These are phyloP conservation scores for Colletotrichum orchidophilum DNA, from an alignment of 2,329 filamentous ascomycete genomes.

Conservation along the genomic window DNA sequence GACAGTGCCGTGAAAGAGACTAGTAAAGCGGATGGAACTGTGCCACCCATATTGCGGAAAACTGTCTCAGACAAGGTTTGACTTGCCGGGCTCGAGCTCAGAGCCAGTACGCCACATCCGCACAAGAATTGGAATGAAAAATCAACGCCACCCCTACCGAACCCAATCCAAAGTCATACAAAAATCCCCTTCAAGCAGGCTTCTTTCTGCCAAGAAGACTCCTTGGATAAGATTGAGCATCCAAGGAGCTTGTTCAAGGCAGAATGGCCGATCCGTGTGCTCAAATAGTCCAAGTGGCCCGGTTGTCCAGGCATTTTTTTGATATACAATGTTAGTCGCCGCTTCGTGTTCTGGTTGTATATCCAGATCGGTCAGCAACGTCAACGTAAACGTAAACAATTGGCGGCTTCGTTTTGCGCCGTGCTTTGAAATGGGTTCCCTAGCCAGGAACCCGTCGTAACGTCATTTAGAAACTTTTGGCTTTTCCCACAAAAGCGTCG, in stretches of 20 bases:
- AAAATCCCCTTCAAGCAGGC: not conserved
- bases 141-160: not conserved
- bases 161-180: not conserved
- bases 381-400: slow-evolving; percentile 20
- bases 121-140: slow-evolving; percentile 10
- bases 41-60: too few relatives aligned
- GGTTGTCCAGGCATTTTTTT: not conserved
- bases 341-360: not conserved
- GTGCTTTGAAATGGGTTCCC: not conserved
- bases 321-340: slow-evolving; percentile 10
- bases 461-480: slow-evolving; percentile 24
- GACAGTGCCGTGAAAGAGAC: not conserved
- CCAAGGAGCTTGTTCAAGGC: not conserved
- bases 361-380: not conserved
- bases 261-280: not conserved
- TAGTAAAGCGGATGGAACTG: not conserved
- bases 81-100: not conserved
- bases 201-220: not conserved
- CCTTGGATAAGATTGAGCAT: not conserved
- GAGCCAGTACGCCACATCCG: not conserved
- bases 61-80: not conserved
- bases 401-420: not conserved
- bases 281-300: not conserved
- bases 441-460: slow-evolving; percentile 10
- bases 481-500: not conserved